Evolutionary conservation across 371 early-diverging fungal genomes (phyloP), one percentile per base, ranked within the genome.

Genomic region (Fennellomyces sp.): DNA sequence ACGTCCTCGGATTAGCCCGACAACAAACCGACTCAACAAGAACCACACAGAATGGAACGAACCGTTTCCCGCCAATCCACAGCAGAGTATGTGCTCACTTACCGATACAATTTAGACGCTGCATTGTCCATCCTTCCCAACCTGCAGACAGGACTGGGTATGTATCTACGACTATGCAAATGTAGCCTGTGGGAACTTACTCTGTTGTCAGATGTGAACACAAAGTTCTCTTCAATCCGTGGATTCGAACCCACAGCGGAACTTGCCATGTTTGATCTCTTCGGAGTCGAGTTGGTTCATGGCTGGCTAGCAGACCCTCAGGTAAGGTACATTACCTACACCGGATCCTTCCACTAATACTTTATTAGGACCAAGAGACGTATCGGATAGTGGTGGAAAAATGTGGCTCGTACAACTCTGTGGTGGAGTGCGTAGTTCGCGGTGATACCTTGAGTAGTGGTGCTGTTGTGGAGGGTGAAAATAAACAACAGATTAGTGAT

Each of bases 121-220:
- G 82, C 78, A 3, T 56, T 85, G 15, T 55, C 70, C 19, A 69
- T 85, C n/a, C 52, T 88, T 45, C 88, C 88, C 7, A 73, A 78
- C 5, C 70, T 89, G 5, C 80, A 84, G 60, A 57, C 56, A 3
- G 84, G 83, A 0, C 58, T 74, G 28, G 70, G 85, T 83, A 62
- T 2, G 51, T 50, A n/a, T n/a, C 35, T 27, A 17, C 6, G 17
- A 39, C 39, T 6, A 19, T 6, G 5, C n/a, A 39, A 27, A 26
- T 1, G n/a, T 41, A 10, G 27, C 13, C 2, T 1, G 31, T 1
- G 38, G 21, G 15, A 7, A 48, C 28, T 26, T 2, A 31, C 27
- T n/a, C n/a, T n/a, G n/a, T n/a, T n/a, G n/a, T n/a, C 66, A 65
- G 95, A 96, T 70, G 91, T 97, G 17, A 96, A 96, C 69, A 81